Evolutionary conservation across 495 filamentous ascomycete genomes (phyloP).

Genomic region (Xylona heveae): DNA sequence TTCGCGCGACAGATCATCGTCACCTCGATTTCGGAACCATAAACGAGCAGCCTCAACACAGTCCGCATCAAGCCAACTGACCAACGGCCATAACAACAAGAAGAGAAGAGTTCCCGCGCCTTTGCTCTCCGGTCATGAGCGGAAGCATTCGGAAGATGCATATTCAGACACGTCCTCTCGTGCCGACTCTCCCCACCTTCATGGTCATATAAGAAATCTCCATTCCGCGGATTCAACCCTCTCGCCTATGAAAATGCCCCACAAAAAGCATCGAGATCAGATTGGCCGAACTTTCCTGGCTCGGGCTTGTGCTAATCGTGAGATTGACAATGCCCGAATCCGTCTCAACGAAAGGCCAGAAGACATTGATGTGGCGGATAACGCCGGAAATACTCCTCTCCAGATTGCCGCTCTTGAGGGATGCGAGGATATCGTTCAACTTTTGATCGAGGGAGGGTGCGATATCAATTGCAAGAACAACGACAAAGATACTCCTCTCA

Average conservation of each 20-base stretch:
- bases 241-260: constrained; percentile 45
- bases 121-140: constrained; percentile 22
- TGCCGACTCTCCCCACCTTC: constrained; percentile 47
- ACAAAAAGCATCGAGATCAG: constrained; percentile 67
- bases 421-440: constrained; percentile 56
- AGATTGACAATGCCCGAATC: constrained; percentile 45
- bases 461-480: constrained; percentile 60
- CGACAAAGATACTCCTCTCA: constrained; percentile 79
- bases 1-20: constrained; percentile 35
- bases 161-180: constrained; percentile 55
- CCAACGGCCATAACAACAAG: constrained; percentile 30
- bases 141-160: constrained; percentile 37
- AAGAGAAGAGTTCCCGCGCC: constrained; percentile 35
- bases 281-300: constrained; percentile 71
- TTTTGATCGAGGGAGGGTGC: constrained; percentile 62
- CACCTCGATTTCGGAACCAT: constrained; percentile 34
- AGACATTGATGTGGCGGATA: constrained; percentile 74
- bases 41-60: constrained; percentile 47
- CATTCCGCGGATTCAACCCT: constrained; percentile 33
- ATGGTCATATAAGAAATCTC: constrained; percentile 41
- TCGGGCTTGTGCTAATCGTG: constrained; percentile 60
- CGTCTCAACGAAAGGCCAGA: constrained; percentile 56
- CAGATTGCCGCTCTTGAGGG: constrained; percentile 81
- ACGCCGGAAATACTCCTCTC: constrained; percentile 82
- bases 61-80: constrained; percentile 18